phyloP scores from a whole-genome alignment of 2,329 filamentous ascomycete genomes.

The Aspergillus sp. region DNA sequence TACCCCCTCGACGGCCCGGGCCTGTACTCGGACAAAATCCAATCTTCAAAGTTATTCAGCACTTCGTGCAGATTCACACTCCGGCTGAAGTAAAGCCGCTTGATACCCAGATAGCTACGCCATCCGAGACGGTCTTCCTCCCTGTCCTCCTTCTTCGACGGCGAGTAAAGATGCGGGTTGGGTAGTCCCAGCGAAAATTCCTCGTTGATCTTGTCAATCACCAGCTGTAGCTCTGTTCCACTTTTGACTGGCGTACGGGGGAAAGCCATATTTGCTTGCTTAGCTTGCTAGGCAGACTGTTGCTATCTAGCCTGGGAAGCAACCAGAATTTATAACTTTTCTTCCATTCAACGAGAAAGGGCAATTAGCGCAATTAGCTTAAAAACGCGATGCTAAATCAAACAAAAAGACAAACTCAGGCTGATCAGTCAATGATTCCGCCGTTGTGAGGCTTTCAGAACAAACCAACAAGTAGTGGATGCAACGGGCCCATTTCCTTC shows the following conservation, averaged over 20 bases:
- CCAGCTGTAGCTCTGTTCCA: conserved; percentile 16
- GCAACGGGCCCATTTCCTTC: too few species aligned
- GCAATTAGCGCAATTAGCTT: too few species aligned
- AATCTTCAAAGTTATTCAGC: conserved; percentile 28
- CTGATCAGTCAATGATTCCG: too few species aligned
- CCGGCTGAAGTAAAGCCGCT: conserved; percentile 24
- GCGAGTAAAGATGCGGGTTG: conserved; percentile 15
- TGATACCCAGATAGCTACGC: conserved; percentile 23
- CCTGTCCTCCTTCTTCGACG: conserved; percentile 5
- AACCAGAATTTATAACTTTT: too few species aligned
- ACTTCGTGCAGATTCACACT: conserved; percentile 16
- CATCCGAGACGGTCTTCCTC: conserved; percentile 13
- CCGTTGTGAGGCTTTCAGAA: too few species aligned
- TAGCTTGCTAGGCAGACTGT: too few species aligned
- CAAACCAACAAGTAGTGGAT: too few species aligned
- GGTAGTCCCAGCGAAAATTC: conserved; percentile 31
- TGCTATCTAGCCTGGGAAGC: too few species aligned
- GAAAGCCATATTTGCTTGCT: conserved; percentile 2
- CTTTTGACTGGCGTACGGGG: conserved; percentile 19
- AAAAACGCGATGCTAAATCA: too few species aligned
- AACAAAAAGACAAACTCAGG: too few species aligned
- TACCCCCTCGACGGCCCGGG: conserved; percentile 21
- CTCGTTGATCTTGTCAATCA: conserved; percentile 30
- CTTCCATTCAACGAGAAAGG: too few species aligned
- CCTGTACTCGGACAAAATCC: conserved; percentile 17